A percentile compares a stretch with the other conserved stretches of the same genome.
Conservation (phyloP, 2,329 filamentous ascomycete genomes). For the Fusarium lateritium region DNA sequence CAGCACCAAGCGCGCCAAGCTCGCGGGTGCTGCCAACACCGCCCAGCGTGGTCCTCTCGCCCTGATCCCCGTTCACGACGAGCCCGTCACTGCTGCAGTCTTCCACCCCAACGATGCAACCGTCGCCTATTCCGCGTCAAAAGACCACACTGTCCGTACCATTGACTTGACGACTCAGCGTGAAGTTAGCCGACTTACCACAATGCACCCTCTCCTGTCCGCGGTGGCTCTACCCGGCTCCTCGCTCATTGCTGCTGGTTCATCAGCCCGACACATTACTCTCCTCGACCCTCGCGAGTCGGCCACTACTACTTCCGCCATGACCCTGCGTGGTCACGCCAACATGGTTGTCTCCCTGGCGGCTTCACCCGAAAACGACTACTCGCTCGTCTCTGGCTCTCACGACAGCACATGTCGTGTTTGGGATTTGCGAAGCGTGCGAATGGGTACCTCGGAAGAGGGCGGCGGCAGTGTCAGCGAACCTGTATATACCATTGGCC, state of each 20-base stretch:
- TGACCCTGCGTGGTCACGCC: slow-evolving; percentile 92
- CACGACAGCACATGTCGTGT: slow-evolving; percentile 94
- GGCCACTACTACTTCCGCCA: slow-evolving; percentile 81
- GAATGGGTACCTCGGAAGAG: slow-evolving; percentile 71
- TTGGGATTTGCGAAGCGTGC: slow-evolving; percentile 88
- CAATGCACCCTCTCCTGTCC: slow-evolving; percentile 86
- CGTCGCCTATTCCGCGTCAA: slow-evolving; percentile 91
- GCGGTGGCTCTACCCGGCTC: slow-evolving; percentile 79
- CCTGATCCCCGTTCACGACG: slow-evolving; percentile 79
- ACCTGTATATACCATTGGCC: slow-evolving; percentile 80
- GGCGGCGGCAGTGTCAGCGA: slow-evolving; percentile 77
- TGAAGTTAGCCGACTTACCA: slow-evolving; percentile 86
- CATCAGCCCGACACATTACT: slow-evolving; percentile 87
- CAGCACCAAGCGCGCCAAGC: slow-evolving; percentile 83
- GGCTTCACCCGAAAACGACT: slow-evolving; percentile 74
- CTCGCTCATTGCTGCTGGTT: slow-evolving; percentile 79
- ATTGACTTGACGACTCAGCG: slow-evolving; percentile 88
- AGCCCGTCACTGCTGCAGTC: slow-evolving; percentile 81
- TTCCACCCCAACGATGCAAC: slow-evolving; percentile 90
- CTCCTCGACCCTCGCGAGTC: slow-evolving; percentile 91
- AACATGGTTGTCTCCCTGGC: slow-evolving; percentile 75
- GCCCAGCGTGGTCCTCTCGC: slow-evolving; percentile 86
- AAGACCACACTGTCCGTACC: slow-evolving; percentile 91
- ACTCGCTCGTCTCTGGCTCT: slow-evolving; percentile 89
- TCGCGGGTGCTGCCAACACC: slow-evolving; percentile 59